Conservation (phyloP, 2,329 filamentous ascomycete species). For the Calonectria montana region DNA sequence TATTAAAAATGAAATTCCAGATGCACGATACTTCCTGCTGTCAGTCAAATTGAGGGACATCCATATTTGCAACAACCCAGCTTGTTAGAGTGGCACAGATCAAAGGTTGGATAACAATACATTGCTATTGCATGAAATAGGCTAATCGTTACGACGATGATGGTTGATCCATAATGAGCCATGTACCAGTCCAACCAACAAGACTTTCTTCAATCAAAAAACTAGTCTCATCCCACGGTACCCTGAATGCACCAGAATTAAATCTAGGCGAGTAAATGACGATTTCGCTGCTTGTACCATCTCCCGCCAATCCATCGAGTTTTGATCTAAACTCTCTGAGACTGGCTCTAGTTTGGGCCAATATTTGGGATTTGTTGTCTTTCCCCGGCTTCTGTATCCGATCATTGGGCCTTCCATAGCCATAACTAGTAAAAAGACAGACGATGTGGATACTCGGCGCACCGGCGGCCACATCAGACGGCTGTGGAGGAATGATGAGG, state of each 20-base stretch:
- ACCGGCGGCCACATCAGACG: conserved; percentile 32
- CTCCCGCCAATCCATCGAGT: not conserved
- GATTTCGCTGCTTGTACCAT: accelerated
- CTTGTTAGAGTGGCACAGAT: not conserved
- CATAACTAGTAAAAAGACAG: conserved; percentile 35
- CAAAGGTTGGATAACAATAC: not conserved
- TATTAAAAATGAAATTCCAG: not conserved
- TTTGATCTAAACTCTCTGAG: conserved; percentile 23
- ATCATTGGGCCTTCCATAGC: conserved; percentile 27
- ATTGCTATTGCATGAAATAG: too few species aligned
- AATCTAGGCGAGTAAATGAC: conserved; percentile 35
- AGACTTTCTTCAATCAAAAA: conserved; percentile 31
- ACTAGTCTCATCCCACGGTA: conserved; percentile 29
- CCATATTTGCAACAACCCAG: not conserved
- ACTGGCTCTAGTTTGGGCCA: conserved; percentile 29
- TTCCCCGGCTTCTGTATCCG: conserved; percentile 30
- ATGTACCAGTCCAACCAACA: conserved; percentile 22
- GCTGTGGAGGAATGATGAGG: conserved; percentile 44
- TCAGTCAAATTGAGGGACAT: not conserved
- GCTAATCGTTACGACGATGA: not conserved
- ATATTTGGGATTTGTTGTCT: conserved; percentile 22
- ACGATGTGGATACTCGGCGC: conserved; percentile 34
- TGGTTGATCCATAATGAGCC: conserved; percentile 36
- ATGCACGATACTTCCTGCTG: not conserved
- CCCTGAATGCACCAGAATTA: conserved; percentile 32